These are phyloP conservation scores for Salix purpurea DNA, from an alignment of 345 rosid genomes.

Conservation along the genomic window DNA sequence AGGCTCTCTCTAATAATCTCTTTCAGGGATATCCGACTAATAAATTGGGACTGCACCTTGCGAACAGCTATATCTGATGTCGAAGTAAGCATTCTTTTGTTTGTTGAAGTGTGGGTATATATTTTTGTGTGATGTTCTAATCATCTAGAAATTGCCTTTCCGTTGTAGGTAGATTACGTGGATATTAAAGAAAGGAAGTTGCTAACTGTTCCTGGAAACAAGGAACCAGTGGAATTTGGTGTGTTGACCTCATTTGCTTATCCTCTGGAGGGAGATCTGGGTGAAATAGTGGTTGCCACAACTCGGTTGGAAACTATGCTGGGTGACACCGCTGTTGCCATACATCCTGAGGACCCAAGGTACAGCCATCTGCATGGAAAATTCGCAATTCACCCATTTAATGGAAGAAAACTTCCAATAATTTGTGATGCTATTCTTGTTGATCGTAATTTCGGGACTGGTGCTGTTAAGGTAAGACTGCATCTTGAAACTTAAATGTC, in stretches of 20 bases:
- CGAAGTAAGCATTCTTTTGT: constrained; percentile 50
- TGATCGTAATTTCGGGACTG: constrained; percentile 89
- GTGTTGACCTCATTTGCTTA: constrained; percentile 86
- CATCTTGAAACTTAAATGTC: constrained; percentile 11
- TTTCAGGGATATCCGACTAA: constrained; percentile 75
- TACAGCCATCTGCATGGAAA: constrained; percentile 86
- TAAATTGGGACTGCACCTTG: constrained; percentile 86
- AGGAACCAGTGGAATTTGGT: constrained; percentile 88
- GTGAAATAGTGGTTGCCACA: constrained; percentile 94
- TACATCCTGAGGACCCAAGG: constrained; percentile 84
- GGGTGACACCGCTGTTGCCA: constrained; percentile 91
- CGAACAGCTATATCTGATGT: constrained; percentile 86
- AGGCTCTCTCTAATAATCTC: not conserved
- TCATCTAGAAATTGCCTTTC: constrained; percentile 20
- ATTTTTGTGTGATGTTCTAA: constrained; percentile 11
- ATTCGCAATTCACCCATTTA: constrained; percentile 84
- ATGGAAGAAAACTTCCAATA: constrained; percentile 76
- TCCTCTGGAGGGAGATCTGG: constrained; percentile 69
- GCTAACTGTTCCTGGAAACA: constrained; percentile 72
- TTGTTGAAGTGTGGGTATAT: not conserved
- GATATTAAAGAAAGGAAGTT: constrained; percentile 69
- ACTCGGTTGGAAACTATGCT: constrained; percentile 98
- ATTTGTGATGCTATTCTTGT: constrained; percentile 77
- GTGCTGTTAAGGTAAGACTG: constrained; percentile 78
- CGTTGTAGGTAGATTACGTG: constrained; percentile 67